phyloP scores from a whole-genome alignment of 164 flowering plant species.

The Magnolia sinica region DNA sequence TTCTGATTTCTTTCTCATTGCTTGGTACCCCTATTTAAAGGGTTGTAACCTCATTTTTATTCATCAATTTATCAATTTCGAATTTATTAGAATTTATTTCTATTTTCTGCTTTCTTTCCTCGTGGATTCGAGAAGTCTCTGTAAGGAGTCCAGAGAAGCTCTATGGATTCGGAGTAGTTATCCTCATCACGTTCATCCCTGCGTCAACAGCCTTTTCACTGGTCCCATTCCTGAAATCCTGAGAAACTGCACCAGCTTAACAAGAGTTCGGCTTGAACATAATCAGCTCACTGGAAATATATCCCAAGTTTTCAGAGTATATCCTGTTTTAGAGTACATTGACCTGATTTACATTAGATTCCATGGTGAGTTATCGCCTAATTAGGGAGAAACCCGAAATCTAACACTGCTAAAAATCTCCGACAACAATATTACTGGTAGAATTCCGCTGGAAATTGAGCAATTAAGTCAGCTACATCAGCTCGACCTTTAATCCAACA shows the following conservation, averaged over 20 bases:
- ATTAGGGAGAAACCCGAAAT: background rate
- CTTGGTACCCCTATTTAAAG: too few relatives aligned
- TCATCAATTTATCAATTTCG: too few relatives aligned
- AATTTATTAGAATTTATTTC: too few relatives aligned
- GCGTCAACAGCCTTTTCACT: conserved; percentile 12
- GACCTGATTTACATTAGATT: background rate
- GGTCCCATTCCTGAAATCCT: conserved; percentile 25
- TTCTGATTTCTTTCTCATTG: too few relatives aligned
- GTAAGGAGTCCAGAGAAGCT: too few relatives aligned
- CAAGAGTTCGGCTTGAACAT: conserved; percentile 14
- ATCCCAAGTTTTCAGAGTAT: conserved; percentile 12
- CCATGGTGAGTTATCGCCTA: conserved; percentile 4
- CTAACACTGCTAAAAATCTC: background rate
- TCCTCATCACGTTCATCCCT: too few relatives aligned
- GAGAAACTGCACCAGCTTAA: conserved; percentile 17
- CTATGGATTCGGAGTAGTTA: too few relatives aligned
- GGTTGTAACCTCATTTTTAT: too few relatives aligned
- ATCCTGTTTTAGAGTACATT: conserved; percentile 11
- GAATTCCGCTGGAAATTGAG: background rate
- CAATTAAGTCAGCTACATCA: background rate
- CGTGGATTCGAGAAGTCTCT: too few relatives aligned
- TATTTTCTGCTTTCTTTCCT: too few relatives aligned
- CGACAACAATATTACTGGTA: background rate
- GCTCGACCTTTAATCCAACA: conserved; percentile 9
- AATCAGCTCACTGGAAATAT: conserved; percentile 19